A percentile compares a stretch with the other conserved stretches of the same genome.
Conservation (phyloP, 148 eudicot genomes). For the Pouteria glomerata region DNA sequence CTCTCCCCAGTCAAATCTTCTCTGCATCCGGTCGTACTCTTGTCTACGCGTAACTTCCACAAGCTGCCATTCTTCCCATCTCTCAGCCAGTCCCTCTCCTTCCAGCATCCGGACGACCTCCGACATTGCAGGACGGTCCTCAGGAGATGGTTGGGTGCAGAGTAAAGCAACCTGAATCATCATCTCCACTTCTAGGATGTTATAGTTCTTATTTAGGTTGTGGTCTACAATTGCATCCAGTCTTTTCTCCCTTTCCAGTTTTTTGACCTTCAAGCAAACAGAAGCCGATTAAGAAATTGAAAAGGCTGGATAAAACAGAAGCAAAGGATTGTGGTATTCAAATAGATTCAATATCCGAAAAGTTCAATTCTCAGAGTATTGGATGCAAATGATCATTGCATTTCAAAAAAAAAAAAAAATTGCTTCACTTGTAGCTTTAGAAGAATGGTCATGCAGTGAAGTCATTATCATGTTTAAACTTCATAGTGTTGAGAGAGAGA, state of each 20-base stretch:
- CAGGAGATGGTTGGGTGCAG: conserved; percentile 79
- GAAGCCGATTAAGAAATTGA: not conserved
- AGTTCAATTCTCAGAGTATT: not conserved
- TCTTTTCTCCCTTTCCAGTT: conserved; percentile 70
- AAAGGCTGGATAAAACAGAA: not conserved
- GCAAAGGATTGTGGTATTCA: not conserved
- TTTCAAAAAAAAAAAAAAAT: no score
- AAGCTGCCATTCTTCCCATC: conserved; percentile 92
- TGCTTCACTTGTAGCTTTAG: no score
- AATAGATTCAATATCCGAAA: not conserved
- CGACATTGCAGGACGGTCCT: conserved; percentile 86
- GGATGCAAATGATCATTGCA: not conserved
- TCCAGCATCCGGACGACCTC: conserved; percentile 91
- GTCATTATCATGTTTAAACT: no score
- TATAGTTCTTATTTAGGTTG: conserved; percentile 44
- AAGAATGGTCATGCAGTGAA: no score
- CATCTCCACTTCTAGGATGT: conserved; percentile 69
- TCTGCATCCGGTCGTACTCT: conserved; percentile 66
- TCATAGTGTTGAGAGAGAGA: no score
- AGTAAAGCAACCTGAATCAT: conserved; percentile 81
- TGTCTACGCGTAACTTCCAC: conserved; percentile 65
- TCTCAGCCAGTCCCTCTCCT: conserved; percentile 92
- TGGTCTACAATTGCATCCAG: conserved; percentile 68
- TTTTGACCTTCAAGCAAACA: conserved; percentile 53
- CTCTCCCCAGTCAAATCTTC: conserved; percentile 81